Evolutionary conservation across 768 basidiomycete genomes (phyloP), one percentile per base, ranked within the genome.

Genomic region (Podaxis sp.): DNA sequence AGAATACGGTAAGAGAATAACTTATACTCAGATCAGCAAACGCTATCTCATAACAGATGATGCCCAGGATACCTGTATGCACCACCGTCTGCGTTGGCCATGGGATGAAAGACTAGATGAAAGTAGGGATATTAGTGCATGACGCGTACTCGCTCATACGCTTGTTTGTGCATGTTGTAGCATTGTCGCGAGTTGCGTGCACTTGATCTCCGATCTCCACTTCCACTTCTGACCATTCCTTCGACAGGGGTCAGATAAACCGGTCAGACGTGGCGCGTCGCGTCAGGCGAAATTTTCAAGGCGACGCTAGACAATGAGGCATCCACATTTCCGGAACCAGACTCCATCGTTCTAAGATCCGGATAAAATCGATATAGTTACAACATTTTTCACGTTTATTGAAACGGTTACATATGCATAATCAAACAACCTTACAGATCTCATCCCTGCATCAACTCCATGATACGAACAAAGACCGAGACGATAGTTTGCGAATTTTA

Each of bases 1-100:
- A 97, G 87, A 99, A 99, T 70, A 97, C 96, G 13, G 97, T 99
- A 66, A 99, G 87, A 68, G 97, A 99, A 82, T 97, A 99, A 73
- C 96, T 98, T 19, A 46, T 19, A 57, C 52, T 52, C 39, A 13
- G 28, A 19, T 61, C 69, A 52, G 42, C 56, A 54, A 67, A 58
- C 26, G 51, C 58, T 46, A 67, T 55, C 51, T 28, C 49, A 24
- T 26, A 33, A 44, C 39, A 58, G 13, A 5, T 57, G 69, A 64
- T 49, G 46, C 69, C 39, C 53, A 28, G 51, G 46, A 36, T 67
- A 84, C 89, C 89, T 90, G 78, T 91, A 92, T 52, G 90, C 89
- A 73, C 90, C 89, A 67, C 89, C 88, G 74, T 92, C 88, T 73
- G 89, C 89, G 71, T 82, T 90, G 58, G 90, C 91, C 91, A 93